A percentile compares a stretch with the other conserved stretches of the same genome.
These are phyloP conservation scores for Didymella glomerata DNA, from an alignment of 2,329 filamentous ascomycete species.

Conservation along the genomic window DNA sequence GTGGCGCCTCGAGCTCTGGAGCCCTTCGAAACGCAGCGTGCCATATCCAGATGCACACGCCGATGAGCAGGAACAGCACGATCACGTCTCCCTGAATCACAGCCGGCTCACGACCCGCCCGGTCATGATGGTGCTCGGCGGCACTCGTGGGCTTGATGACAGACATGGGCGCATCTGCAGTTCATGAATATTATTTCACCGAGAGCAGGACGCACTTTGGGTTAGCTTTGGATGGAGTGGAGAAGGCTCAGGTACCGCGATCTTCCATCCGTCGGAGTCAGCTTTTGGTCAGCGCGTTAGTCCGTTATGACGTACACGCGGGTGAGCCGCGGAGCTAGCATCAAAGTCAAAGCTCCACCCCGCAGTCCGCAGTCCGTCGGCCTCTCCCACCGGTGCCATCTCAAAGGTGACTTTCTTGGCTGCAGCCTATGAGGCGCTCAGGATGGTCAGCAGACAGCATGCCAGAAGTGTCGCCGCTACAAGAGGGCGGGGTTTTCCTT, in stretches of 20 bases:
- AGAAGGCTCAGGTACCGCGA: conserved; percentile 1
- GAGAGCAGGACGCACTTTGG: conserved; percentile 3
- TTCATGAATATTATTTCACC: conserved; percentile 1
- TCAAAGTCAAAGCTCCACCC: not conserved
- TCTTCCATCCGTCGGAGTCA: conserved; percentile 1
- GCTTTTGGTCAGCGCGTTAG: conserved; percentile 6
- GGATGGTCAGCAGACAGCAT: conserved; percentile 4
- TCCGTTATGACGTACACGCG: not conserved
- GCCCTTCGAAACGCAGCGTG: conserved; percentile 1
- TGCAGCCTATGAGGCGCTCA: conserved; percentile 18
- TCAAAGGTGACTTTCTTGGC: not conserved
- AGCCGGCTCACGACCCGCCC: not conserved
- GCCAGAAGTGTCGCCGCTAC: conserved; percentile 7
- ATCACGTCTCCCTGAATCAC: conserved; percentile 10
- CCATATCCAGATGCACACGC: conserved; percentile 5
- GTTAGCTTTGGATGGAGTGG: not conserved
- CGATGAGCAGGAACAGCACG: conserved; percentile 10
- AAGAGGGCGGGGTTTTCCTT: conserved; percentile 12
- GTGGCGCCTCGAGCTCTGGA: not conserved
- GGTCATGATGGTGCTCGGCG: conserved; percentile 1
- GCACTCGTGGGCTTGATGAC: conserved; percentile 1
- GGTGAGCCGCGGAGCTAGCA: not conserved
- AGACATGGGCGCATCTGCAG: conserved; percentile 8
- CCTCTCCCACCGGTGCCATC: not conserved
- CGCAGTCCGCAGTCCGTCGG: not conserved